Evolutionary conservation across 768 basidiomycete species (phyloP).

Genomic region (Mycena belliarum): DNA sequence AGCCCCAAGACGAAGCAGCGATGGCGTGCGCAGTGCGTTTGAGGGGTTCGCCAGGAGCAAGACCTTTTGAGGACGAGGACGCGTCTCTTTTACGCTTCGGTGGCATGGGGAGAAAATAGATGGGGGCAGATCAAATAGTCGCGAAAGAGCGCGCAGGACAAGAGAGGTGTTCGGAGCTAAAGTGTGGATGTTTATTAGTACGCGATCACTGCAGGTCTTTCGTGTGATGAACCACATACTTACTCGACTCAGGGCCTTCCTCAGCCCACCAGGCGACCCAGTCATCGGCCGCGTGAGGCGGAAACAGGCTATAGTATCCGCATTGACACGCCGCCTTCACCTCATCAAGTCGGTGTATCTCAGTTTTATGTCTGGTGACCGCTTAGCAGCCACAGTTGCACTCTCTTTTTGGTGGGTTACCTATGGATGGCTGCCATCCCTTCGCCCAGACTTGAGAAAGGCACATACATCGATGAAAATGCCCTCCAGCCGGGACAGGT

Average conservation of each 20-base stretch:
- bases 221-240: constrained; percentile 12
- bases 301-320: constrained; percentile 8
- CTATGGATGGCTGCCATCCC: constrained; percentile 87
- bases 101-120: constrained; percentile 41
- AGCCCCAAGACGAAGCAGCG: constrained; percentile 66
- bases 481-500: constrained; percentile 94
- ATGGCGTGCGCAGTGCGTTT: constrained; percentile 56
- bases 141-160: constrained; percentile 13
- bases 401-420: constrained; percentile 66
- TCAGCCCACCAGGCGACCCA: constrained; percentile 17
- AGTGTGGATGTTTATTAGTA: background rate
- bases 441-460: constrained; percentile 57
- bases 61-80: constrained; percentile 46
- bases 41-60: constrained; percentile 62
- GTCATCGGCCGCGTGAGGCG: constrained; percentile 15
- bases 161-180: background rate
- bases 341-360: constrained; percentile 36
- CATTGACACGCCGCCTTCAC: constrained; percentile 7
- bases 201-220: constrained; percentile 3
- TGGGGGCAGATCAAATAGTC: constrained; percentile 11
- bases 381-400: constrained; percentile 42
- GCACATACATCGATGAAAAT: constrained; percentile 92
- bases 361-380: background rate
- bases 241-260: constrained; percentile 7
- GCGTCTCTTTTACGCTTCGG: constrained; percentile 58